Evolutionary conservation across 306 rosid genomes (phyloP).

Genomic region (Betula pendula): DNA sequence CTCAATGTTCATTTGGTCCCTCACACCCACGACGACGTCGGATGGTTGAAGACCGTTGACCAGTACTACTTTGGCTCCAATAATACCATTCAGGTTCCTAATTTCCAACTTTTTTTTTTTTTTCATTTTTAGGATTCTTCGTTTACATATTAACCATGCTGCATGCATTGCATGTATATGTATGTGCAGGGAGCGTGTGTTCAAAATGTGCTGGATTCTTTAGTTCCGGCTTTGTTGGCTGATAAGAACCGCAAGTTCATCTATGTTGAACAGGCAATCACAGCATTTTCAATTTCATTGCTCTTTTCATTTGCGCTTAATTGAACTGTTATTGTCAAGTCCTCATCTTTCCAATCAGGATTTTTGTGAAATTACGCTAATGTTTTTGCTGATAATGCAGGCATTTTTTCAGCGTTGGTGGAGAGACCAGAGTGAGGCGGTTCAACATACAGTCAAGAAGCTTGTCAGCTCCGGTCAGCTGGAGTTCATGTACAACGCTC

Average conservation of each 20-base stretch:
- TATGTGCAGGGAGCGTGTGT: constrained; percentile 68
- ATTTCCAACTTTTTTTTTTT: background rate
- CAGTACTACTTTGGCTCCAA: constrained; percentile 62
- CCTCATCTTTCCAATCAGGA: background rate
- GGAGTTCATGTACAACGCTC: constrained; percentile 61
- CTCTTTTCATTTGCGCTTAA: too few relatives aligned
- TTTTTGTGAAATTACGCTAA: background rate
- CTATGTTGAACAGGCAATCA: constrained; percentile 72
- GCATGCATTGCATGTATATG: too few relatives aligned
- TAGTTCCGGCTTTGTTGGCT: constrained; percentile 50
- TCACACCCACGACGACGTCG: constrained; percentile 62
- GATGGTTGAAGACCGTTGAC: constrained; percentile 64
- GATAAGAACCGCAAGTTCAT: constrained; percentile 82
- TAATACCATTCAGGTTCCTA: constrained; percentile 52
- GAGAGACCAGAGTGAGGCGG: constrained; percentile 58
- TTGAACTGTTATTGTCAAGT: too few relatives aligned
- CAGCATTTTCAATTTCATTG: background rate
- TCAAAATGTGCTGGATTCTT: constrained; percentile 62
- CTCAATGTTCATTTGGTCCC: constrained; percentile 60
- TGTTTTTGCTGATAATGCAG: constrained; percentile 33
- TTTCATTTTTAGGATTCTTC: constrained; percentile 27
- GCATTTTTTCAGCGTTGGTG: constrained; percentile 91
- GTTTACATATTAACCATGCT: too few relatives aligned
- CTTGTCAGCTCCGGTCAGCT: constrained; percentile 76
- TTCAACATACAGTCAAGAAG: constrained; percentile 48